These are phyloP conservation scores for Russula foetens DNA, from an alignment of 768 basidiomycete species.

Conservation along the genomic window DNA sequence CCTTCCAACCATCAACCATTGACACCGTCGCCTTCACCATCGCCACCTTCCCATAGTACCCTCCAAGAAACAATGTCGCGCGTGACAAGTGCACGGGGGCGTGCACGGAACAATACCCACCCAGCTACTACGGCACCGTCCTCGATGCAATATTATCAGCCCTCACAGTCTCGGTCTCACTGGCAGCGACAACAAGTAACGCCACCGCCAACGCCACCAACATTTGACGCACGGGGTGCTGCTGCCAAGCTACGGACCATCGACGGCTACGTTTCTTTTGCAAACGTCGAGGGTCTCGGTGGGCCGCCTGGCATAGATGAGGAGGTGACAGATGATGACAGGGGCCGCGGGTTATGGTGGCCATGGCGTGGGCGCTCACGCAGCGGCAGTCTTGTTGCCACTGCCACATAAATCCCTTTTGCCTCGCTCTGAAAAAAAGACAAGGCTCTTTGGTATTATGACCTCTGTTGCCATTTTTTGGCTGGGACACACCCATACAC, in stretches of 20 bases:
- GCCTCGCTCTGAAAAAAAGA: background rate
- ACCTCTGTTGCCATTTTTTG: background rate
- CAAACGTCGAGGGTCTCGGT: slow-evolving; percentile 59
- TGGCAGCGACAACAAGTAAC: slow-evolving; percentile 15
- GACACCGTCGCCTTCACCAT: slow-evolving; percentile 18
- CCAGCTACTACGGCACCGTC: background rate
- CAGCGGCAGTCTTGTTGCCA: slow-evolving; percentile 2
- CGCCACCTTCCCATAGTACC: slow-evolving; percentile 11
- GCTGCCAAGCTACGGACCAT: slow-evolving; percentile 47
- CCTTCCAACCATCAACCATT: slow-evolving; percentile 13
- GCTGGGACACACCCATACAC: background rate
- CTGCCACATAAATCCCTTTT: background rate
- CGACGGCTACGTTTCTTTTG: slow-evolving; percentile 62
- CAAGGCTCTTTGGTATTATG: background rate
- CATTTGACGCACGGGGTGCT: slow-evolving; percentile 58
- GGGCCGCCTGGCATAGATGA: slow-evolving; percentile 44
- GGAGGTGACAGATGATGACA: slow-evolving; percentile 12
- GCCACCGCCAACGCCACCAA: slow-evolving; percentile 25
- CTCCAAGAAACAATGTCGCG: slow-evolving; percentile 5
- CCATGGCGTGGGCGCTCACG: slow-evolving; percentile 10
- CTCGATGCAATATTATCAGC: background rate
- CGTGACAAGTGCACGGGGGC: slow-evolving; percentile 7
- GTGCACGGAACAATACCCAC: slow-evolving; percentile 12
- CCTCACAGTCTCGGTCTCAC: background rate
- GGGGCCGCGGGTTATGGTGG: slow-evolving; percentile 8